Base-by-base conservation (phyloP, 805 yeast genomes). In the Metschnikowia similis region DNA sequence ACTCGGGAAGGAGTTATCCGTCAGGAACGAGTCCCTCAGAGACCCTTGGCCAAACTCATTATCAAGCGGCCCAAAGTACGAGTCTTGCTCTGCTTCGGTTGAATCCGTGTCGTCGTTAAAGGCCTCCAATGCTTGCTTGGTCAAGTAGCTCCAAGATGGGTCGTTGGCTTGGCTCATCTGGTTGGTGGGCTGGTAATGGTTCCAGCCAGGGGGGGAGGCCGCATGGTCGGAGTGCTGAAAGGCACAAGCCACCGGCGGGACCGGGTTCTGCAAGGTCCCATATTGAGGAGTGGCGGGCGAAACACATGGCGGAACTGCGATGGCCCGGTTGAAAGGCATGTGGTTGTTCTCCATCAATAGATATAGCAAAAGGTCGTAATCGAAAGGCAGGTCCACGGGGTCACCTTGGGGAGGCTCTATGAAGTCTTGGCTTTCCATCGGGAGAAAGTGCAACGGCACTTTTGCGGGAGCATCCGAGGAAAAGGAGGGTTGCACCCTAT, bases 341-440 rank as follows among this genome's bases (percentile, higher is more conserved):
- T 21, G 45, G 16, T 41, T 41, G 16, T 37, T 37, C 26, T 41
- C 45, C 45, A 41, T 41, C 45, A 41, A 41, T 5, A 17, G 14
- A 21, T 41, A 41, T 21, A 41, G 34, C 29, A 41, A 32, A 9
- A 31, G 9, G 28, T 41, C 45, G 4, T 41, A 31, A 6, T 41
- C 45, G 16, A 21, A 32, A 14, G 30, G 30, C 14, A 41, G 34
- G 21, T 31, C 34, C 31, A n/a, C 29, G 42, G 5, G 14, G 28
- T 9, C 28, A 21, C 28, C 14, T 6, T 14, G 14, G 11, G 27
- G 21, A 5, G 10, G 26, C 5, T 21, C 17, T 14, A 30, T 28
- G n/a, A 13, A 8, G 26, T 29, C 29, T 9, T 39, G 21, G 26
- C 9, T n/a, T 6, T 39, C 42, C 8, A 21, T 14, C 4, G 42